Percentiles rank a stretch among this genome's conserved stretches.
Evolutionary conservation across 225 moss, liverwort and hornwort species (phyloP).

Genomic region (Thuidium tamariscinum): DNA sequence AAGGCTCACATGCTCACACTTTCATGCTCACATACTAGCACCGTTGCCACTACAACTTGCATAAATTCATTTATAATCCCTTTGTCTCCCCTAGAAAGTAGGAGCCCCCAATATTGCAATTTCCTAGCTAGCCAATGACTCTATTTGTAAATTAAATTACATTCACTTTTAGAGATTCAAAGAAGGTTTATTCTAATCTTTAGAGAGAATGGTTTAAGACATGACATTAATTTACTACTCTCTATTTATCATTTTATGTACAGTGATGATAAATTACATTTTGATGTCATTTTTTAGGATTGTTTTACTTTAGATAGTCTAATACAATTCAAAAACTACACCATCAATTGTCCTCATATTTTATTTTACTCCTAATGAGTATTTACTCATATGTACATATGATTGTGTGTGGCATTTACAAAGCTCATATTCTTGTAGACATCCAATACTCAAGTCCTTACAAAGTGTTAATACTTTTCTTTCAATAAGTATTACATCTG

Average conservation of each 20-base stretch:
- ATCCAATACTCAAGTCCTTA: not conserved
- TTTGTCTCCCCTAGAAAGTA: no score
- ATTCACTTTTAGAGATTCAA: rapidly evolving
- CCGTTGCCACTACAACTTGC: not conserved
- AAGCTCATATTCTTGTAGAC: not conserved
- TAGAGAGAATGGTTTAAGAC: rapidly evolving
- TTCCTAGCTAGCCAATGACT: not conserved
- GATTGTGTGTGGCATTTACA: not conserved
- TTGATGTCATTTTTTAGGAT: not conserved
- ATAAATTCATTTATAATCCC: not conserved
- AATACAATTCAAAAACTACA: not conserved
- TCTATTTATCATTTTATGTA: not conserved
- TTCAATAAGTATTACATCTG: not conserved
- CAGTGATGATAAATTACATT: not conserved
- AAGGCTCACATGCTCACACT: no score
- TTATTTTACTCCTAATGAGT: not conserved
- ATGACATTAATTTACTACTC: not conserved
- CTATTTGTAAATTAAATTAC: not conserved
- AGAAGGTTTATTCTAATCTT: not conserved
- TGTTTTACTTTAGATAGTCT: not conserved
- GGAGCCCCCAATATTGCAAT: not conserved
- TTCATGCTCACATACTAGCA: no score
- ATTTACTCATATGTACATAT: not conserved
- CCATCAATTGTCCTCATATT: not conserved
- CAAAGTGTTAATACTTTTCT: not conserved